A percentile compares a stretch with the other conserved stretches of the same genome.
These are phyloP conservation scores for Grigorovia humatica DNA, from an alignment of 805 yeast species.

Conservation along the genomic window DNA sequence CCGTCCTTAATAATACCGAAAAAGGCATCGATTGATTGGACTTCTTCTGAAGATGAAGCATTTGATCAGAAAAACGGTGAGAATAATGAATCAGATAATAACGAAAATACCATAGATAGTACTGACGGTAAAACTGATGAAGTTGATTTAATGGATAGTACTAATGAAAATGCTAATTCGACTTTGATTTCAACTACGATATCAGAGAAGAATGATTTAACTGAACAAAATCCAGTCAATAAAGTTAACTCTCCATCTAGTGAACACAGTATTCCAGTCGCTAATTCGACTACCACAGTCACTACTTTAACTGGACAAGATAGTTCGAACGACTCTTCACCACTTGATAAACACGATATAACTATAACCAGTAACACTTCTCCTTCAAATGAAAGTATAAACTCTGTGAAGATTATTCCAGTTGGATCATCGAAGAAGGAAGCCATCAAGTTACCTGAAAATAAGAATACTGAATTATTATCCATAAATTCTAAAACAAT, in stretches of 20 bases:
- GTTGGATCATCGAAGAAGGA: not conserved
- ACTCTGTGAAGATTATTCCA: not conserved
- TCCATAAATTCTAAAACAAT: not conserved
- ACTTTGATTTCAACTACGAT: too few relatives aligned
- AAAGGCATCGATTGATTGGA: conserved; percentile 78
- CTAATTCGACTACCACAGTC: too few relatives aligned
- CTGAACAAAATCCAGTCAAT: too few relatives aligned
- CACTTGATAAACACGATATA: not conserved
- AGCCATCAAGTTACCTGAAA: not conserved
- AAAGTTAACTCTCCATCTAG: too few relatives aligned
- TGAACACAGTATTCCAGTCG: too few relatives aligned
- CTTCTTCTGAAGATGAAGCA: conserved; percentile 59
- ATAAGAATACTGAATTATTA: not conserved
- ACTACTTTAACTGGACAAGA: too few relatives aligned
- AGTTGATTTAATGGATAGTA: too few relatives aligned
- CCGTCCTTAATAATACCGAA: conserved; percentile 69
- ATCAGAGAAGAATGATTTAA: too few relatives aligned
- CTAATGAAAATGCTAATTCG: too few relatives aligned
- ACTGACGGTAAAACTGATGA: not conserved
- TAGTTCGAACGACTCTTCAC: too few relatives aligned
- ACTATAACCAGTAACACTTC: not conserved
- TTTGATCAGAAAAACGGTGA: not conserved
- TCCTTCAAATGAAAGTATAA: not conserved
- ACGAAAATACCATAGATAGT: not conserved
- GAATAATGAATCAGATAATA: not conserved